Evolutionary conservation across 306 rosid genomes (phyloP).

Genomic region (Hylodesmum podocarpum): DNA sequence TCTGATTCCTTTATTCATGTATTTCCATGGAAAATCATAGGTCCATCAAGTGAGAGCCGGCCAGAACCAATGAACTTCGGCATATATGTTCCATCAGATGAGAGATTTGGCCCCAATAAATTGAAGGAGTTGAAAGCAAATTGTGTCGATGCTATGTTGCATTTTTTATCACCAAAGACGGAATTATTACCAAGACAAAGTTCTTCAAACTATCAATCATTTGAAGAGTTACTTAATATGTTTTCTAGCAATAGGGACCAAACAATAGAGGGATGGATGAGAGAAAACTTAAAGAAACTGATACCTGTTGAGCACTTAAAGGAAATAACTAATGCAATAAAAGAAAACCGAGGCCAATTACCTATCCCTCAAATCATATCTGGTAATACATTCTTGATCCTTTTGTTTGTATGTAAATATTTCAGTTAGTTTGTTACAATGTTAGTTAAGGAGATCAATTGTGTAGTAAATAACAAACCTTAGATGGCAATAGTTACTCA

Average conservation of each 20-base stretch:
- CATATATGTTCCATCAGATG: slow-evolving; percentile 66
- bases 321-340: slow-evolving; percentile 39
- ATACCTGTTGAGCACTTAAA: slow-evolving; percentile 39
- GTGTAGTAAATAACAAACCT: background rate
- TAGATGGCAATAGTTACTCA: background rate
- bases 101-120: slow-evolving; percentile 55
- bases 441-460: background rate
- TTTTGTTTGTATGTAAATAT: slow-evolving; percentile 3
- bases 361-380: slow-evolving; percentile 53
- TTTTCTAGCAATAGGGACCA: slow-evolving; percentile 44
- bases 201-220: slow-evolving; percentile 43
- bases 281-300: slow-evolving; percentile 40
- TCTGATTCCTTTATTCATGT: background rate
- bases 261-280: slow-evolving; percentile 42
- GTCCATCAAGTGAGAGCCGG: slow-evolving; percentile 46
- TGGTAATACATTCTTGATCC: slow-evolving; percentile 35
- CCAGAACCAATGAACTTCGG: slow-evolving; percentile 36
- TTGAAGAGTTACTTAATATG: slow-evolving; percentile 44
- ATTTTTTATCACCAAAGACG: slow-evolving; percentile 43
- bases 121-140: slow-evolving; percentile 49
- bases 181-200: slow-evolving; percentile 17
- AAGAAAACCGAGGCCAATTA: slow-evolving; percentile 30
- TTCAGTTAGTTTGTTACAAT: background rate
- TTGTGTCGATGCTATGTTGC: slow-evolving; percentile 46
- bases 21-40: slow-evolving; percentile 29